Conservation (phyloP, 148 eudicot genomes). For the Amaranthus hypochondriacus region DNA sequence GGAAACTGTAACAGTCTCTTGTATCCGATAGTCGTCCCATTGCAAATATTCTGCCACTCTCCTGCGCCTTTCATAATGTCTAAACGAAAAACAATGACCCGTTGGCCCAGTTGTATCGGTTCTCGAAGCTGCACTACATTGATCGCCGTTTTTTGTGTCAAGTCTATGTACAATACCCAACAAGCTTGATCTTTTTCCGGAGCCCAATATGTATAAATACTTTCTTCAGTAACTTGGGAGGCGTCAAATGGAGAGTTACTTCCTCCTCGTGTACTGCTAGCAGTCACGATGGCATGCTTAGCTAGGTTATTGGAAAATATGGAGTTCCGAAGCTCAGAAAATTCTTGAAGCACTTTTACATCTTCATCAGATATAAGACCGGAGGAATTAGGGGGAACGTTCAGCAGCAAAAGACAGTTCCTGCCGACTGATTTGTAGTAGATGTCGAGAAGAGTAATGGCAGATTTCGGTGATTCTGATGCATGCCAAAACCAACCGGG, state of each 20-base stretch:
- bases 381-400: slow-evolving; percentile 83
- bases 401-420: slow-evolving; percentile 65
- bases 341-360: slow-evolving; percentile 58
- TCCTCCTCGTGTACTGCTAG: slow-evolving; percentile 57
- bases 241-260: slow-evolving; percentile 35
- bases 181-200: slow-evolving; percentile 34
- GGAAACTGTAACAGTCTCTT: slow-evolving; percentile 53
- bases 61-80: slow-evolving; percentile 38
- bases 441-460: slow-evolving; percentile 57
- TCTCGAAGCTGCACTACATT: slow-evolving; percentile 72
- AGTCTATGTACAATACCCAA: slow-evolving; percentile 55
- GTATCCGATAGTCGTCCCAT: slow-evolving; percentile 72
- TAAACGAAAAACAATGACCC: slow-evolving; percentile 53
- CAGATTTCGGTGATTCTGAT: slow-evolving; percentile 69
- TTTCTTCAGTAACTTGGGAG: slow-evolving; percentile 42
- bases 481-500: slow-evolving; percentile 95
- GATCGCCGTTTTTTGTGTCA: slow-evolving; percentile 34
- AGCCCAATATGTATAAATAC: slow-evolving; percentile 70
- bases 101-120: slow-evolving; percentile 84
- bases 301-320: slow-evolving; percentile 64
- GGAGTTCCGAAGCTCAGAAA: slow-evolving; percentile 47
- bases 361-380: slow-evolving; percentile 77
- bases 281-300: slow-evolving; percentile 36
- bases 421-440: slow-evolving; percentile 83
- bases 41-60: slow-evolving; percentile 40